Percentiles rank a stretch among this genome's conserved stretches.
phyloP scores from a whole-genome alignment of 1,139 yeast species.

The Suhomyces anneliseae region DNA sequence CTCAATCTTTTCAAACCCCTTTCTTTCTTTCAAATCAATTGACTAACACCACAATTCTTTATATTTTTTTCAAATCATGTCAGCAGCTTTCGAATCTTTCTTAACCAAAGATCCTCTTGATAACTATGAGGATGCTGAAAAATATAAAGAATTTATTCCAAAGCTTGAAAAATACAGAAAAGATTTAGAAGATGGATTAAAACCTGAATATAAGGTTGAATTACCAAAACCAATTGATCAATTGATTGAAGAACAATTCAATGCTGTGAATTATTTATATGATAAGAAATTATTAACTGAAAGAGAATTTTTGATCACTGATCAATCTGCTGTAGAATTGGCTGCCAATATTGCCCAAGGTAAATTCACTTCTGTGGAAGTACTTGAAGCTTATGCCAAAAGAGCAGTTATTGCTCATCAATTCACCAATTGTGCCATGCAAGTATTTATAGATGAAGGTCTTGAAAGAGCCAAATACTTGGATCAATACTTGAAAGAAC shows the following conservation, averaged over 20 bases:
- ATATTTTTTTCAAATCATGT: slow-evolving; percentile 1
- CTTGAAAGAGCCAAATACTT: slow-evolving; percentile 52
- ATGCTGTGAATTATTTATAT: slow-evolving; percentile 45
- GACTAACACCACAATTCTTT: neutral
- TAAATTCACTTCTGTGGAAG: slow-evolving; percentile 41
- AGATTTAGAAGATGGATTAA: slow-evolving; percentile 39
- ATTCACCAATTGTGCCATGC: slow-evolving; percentile 59
- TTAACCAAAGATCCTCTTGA: slow-evolving; percentile 34
- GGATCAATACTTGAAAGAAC: slow-evolving; percentile 49
- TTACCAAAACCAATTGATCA: slow-evolving; percentile 42
- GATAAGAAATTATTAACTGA: slow-evolving; percentile 43
- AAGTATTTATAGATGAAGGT: slow-evolving; percentile 58
- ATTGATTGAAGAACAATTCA: slow-evolving; percentile 43
- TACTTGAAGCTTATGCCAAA: slow-evolving; percentile 52
- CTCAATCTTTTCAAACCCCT: neutral
- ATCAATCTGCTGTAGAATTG: slow-evolving; percentile 38
- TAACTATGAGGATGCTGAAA: slow-evolving; percentile 39
- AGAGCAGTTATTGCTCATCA: slow-evolving; percentile 62
- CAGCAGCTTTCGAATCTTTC: slow-evolving; percentile 23
- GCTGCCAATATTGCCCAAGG: slow-evolving; percentile 39
- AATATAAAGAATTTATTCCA: slow-evolving; percentile 44
- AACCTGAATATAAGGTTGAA: slow-evolving; percentile 43
- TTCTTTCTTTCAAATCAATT: no score
- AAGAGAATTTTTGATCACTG: slow-evolving; percentile 50
- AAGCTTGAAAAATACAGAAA: slow-evolving; percentile 50